Evolutionary conservation across 208 protist genomes (phyloP).

Genomic region (Phytomonas francai): DNA sequence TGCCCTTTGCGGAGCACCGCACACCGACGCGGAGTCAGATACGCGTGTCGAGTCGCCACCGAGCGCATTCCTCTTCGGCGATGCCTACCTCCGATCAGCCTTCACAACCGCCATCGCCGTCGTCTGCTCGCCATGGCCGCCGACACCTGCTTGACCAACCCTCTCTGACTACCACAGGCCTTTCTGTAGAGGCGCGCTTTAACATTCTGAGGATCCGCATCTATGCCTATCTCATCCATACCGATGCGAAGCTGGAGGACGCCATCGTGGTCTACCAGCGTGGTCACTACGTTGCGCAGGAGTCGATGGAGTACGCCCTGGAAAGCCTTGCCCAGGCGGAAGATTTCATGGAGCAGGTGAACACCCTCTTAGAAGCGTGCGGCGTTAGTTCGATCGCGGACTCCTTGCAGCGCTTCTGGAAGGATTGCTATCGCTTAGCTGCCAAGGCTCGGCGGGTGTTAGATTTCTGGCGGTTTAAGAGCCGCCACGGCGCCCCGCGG

Average conservation of each 20-base stretch:
- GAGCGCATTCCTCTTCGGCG: slow-evolving; percentile 16
- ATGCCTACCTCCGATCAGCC: slow-evolving; percentile 7
- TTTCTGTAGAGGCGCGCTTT: slow-evolving; percentile 22
- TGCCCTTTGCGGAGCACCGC: slow-evolving; percentile 21
- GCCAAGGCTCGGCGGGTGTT: slow-evolving; percentile 29
- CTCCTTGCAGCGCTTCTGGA: slow-evolving; percentile 37
- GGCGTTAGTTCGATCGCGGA: slow-evolving; percentile 25
- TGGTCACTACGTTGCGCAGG: slow-evolving; percentile 37
- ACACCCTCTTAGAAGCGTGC: slow-evolving; percentile 32
- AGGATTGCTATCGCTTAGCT: slow-evolving; percentile 44
- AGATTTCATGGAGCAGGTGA: slow-evolving; percentile 41
- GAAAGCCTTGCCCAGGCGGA: slow-evolving; percentile 34
- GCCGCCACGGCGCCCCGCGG: background rate
- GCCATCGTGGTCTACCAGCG: slow-evolving; percentile 24
- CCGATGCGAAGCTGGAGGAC: slow-evolving; percentile 37
- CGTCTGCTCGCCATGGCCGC: slow-evolving; percentile 12
- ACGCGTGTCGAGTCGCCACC: slow-evolving; percentile 30
- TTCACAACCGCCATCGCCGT: background rate
- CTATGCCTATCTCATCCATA: slow-evolving; percentile 51
- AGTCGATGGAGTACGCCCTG: slow-evolving; percentile 32
- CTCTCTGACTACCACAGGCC: background rate
- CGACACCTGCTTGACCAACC: slow-evolving; percentile 18
- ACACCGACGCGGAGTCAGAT: slow-evolving; percentile 39
- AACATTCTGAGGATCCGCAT: slow-evolving; percentile 56
- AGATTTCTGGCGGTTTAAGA: slow-evolving; percentile 14